Evolutionary conservation across 2,329 filamentous ascomycete species (phyloP), one percentile per base, ranked within the genome.

Genomic region (Cercospora beticola): DNA sequence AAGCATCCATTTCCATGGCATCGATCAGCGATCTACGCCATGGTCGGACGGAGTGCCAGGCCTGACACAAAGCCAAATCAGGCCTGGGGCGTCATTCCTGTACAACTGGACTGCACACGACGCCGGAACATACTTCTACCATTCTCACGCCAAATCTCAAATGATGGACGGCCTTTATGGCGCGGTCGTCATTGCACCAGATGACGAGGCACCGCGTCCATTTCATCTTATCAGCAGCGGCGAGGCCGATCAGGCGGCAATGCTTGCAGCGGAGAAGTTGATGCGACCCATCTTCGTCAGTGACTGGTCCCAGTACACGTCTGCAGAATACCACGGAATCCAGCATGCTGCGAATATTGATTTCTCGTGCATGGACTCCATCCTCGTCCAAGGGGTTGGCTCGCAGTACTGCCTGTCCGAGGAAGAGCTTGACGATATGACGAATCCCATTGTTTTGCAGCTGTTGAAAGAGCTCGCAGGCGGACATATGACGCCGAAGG

Each of bases 91-190:
- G 3, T 66, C 64, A 12, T 69, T 66, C 54, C 40, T 67, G 58
- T 69, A 69, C 60, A 58, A 60, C n/a, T 69, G 67, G 67, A 66
- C 26, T 16, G 67, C 67, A 8, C 40, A 63, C 40, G 64, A 69
- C 18, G 64, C 64, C 2, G 67, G 67, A 28, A 49, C 60, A 21
- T 69, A 67, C 23, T 69, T 66, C 58, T 69, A 69, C 36, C 67
- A 69, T 43, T 54, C 58, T 21, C 67, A 69, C 36, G 43, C 33
- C 21, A 63, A 49, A 33, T 61, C 83, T 1, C 87, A 88, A 69
- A 81, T 89, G 14, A 84, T 87, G 67, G 88, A 90, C 71, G 88
- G 88, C 0, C 78, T 88, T 10, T 87, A 84, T 62, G 88, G 87
- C 0, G 78, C 87, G 2, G 84, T 90, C 0, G 74, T 85, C 9